phyloP scores from a whole-genome alignment of 73 alveolate genomes.

The Diophrys sp. region DNA sequence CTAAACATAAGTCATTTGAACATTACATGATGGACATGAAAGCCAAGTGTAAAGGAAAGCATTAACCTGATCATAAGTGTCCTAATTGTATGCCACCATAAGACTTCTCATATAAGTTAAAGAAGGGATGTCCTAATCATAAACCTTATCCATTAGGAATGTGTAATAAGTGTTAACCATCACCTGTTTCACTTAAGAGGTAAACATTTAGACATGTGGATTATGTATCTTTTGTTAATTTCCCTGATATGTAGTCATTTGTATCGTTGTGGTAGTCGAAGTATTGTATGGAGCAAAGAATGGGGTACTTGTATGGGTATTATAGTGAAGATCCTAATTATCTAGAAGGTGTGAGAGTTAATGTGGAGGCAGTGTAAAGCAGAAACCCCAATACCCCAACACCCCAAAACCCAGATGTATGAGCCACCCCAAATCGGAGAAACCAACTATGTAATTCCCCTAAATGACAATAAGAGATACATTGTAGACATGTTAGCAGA shows the following conservation, averaged over 20 bases:
- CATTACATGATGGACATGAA: slow-evolving; percentile 86
- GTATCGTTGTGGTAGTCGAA: slow-evolving; percentile 88
- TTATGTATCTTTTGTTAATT: slow-evolving; percentile 93
- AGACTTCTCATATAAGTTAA: slow-evolving; percentile 78
- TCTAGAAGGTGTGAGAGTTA: slow-evolving; percentile 95
- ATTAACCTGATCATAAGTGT: slow-evolving; percentile 84
- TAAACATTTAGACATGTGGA: slow-evolving; percentile 97
- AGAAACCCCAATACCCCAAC: slow-evolving; percentile 9
- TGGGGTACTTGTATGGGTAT: slow-evolving; percentile 97
- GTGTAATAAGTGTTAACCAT: slow-evolving; percentile 97
- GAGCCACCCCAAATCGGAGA: slow-evolving; percentile 97
- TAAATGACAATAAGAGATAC: slow-evolving; percentile 68
- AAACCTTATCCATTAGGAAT: slow-evolving; percentile 91
- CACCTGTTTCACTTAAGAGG: slow-evolving; percentile 91
- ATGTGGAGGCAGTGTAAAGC: slow-evolving; percentile 92
- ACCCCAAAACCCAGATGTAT: slow-evolving; percentile 27
- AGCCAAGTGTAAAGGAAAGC: slow-evolving; percentile 91
- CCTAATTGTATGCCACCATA: slow-evolving; percentile 93
- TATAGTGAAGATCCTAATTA: slow-evolving; percentile 97
- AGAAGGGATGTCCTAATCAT: slow-evolving; percentile 93
- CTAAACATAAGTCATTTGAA: slow-evolving; percentile 94
- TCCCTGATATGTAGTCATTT: slow-evolving; percentile 84
- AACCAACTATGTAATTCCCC: slow-evolving; percentile 71
- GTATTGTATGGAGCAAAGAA: slow-evolving; percentile 80
- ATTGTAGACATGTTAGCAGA: slow-evolving; percentile 83